phyloP scores from a whole-genome alignment of 805 yeast genomes.

The Teunomyces stri region DNA sequence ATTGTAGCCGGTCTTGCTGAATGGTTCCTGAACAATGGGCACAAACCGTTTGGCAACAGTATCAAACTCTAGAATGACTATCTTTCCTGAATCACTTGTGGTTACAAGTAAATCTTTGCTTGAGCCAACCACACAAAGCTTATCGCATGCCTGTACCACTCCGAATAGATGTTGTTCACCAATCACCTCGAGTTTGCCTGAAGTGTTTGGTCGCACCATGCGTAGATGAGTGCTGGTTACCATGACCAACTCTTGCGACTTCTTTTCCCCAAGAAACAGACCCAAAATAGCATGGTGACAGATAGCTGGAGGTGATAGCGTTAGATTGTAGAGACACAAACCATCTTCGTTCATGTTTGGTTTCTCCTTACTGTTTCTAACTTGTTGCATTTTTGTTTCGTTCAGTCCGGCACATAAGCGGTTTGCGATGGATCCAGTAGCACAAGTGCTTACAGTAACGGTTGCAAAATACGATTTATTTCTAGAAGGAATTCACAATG shows the following conservation, averaged over 20 bases:
- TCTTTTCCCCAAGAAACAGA: slow-evolving; percentile 52
- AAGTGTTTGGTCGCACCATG: slow-evolving; percentile 50
- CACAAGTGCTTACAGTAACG: neutral
- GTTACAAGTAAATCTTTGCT: slow-evolving; percentile 58
- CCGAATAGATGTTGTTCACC: slow-evolving; percentile 53
- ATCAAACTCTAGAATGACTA: slow-evolving; percentile 52
- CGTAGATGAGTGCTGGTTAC: slow-evolving; percentile 56
- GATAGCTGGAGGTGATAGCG: slow-evolving; percentile 61
- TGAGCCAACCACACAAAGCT: slow-evolving; percentile 53
- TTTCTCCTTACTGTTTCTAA: neutral
- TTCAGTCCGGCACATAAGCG: neutral
- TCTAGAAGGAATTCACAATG: neutral
- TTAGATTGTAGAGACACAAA: slow-evolving; percentile 64
- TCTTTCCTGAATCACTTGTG: slow-evolving; percentile 77
- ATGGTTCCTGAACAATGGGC: slow-evolving; percentile 60
- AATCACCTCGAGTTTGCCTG: slow-evolving; percentile 52
- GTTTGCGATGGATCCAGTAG: too few relatives aligned
- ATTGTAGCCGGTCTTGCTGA: slow-evolving; percentile 70
- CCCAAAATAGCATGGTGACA: slow-evolving; percentile 62
- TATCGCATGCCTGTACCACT: slow-evolving; percentile 50
- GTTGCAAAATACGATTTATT: neutral
- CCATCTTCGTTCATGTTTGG: slow-evolving; percentile 19
- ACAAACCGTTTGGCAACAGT: slow-evolving; percentile 38
- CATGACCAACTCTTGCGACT: slow-evolving; percentile 60
- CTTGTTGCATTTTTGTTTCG: too few relatives aligned